Evolutionary conservation across 148 eudicot species (phyloP), one percentile per base, ranked within the genome.

Genomic region (Chenopodium berlandieri): DNA sequence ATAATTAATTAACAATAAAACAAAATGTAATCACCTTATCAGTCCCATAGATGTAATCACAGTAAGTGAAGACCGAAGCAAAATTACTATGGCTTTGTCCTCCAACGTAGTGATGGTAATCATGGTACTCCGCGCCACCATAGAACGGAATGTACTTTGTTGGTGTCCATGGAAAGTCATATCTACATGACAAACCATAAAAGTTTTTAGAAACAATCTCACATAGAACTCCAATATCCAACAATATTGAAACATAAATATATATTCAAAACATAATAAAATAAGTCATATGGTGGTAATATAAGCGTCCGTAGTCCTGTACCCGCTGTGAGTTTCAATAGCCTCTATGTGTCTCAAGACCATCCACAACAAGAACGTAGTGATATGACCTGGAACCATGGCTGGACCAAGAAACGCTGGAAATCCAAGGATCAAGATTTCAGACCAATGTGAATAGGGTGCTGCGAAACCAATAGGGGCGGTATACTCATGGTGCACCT

Each of bases 11-110:
- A 4, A 37, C 6, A 34, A 34, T 34, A 34, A 69, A 76, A 64
- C 40, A 62, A 19, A 81, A 81, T 25, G 7, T 75, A 11, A 78
- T 66, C 71, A 95, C 99, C 97, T 95, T 95, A 81, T 95, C 99
- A 79, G 99, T 95, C 80, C 99, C 97, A 85, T 95, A 95, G 75
- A 95, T 89, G 87, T 92, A 95, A 87, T 95, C 99, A 79, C 99
- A 95, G 84, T 95, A 95, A 22, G 99, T 95, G 85, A 95, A 95
- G 62, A 95, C 94, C 25, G 99, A 93, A 76, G 99, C 94, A 73
- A 95, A 95, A 84, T 95, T 95, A 85, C 99, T 95, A 75, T 95
- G 99, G 89, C 99, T 95, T 85, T 89, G 90, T 64, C 94, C 99
- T 58, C 99, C 99, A 73, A 95, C 99, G 73, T 92, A 95, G 82